Percentiles rank a stretch among this genome's conserved stretches.
Conservation (phyloP, 257 asterid species). For the Penstemon davidsonii region DNA sequence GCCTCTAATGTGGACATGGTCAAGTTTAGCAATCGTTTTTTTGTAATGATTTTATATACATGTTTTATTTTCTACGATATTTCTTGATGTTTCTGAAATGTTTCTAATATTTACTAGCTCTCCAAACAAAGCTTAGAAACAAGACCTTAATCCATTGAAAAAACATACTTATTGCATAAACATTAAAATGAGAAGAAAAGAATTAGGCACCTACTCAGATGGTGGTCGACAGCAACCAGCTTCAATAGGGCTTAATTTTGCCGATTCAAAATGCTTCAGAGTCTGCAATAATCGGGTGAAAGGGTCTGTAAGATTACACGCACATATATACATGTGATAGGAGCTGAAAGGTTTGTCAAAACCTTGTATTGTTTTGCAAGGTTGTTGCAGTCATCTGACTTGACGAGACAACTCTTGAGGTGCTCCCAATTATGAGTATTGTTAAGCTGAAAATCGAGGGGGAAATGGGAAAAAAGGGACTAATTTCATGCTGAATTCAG, state of each 20-base stretch:
- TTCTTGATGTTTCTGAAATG: no score
- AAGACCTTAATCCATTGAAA: background rate
- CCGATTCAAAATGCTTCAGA: constrained; percentile 54
- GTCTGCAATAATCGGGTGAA: constrained; percentile 46
- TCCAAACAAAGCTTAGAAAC: no score
- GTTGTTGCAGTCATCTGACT: constrained; percentile 66
- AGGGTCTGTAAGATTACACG: constrained; percentile 8
- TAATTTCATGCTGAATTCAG: constrained; percentile 7
- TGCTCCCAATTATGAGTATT: constrained; percentile 72
- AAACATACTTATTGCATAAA: background rate
- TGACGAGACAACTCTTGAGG: constrained; percentile 84
- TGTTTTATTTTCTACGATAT: no score
- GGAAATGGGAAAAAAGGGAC: constrained; percentile 2
- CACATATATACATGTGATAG: background rate
- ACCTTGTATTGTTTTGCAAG: constrained; percentile 79
- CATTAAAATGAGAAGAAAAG: background rate
- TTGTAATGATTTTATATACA: no score
- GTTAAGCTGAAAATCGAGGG: constrained; percentile 61
- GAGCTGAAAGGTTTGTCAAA: constrained; percentile 9
- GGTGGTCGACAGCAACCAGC: constrained; percentile 98
- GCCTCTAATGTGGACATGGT: no score
- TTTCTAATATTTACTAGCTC: no score
- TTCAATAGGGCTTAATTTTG: constrained; percentile 82
- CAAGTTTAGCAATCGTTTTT: no score
- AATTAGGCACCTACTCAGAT: constrained; percentile 58